A percentile compares a stretch with the other conserved stretches of the same genome.
Evolutionary conservation across 352 stramenopile genomes (phyloP).

Genomic region (Pythium pyrilobum): DNA sequence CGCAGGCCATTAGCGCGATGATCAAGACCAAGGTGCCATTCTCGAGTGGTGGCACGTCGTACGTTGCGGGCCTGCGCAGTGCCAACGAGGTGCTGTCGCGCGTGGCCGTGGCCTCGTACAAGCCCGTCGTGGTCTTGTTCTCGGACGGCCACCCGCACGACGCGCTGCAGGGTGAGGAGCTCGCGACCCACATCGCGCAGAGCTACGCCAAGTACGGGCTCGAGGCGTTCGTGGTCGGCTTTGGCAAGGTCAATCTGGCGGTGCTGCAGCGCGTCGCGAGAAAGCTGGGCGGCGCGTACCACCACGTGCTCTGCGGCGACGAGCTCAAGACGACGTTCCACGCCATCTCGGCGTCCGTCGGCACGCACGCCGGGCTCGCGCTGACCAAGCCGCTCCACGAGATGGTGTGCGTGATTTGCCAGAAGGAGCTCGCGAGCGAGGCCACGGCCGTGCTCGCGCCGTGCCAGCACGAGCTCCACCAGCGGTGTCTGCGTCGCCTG

Average conservation of each 20-base stretch:
- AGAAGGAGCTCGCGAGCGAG: conserved; percentile 43
- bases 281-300: conserved; percentile 54
- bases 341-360: conserved; percentile 70
- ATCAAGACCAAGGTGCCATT: conserved; percentile 22
- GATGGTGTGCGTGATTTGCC: conserved; percentile 53
- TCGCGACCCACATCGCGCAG: conserved; percentile 47
- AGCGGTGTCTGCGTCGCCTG: conserved; percentile 23
- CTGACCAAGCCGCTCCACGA: conserved; percentile 58
- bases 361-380: conserved; percentile 46
- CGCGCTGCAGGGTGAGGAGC: conserved; percentile 30
- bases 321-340: conserved; percentile 73
- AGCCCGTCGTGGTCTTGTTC: conserved; percentile 74
- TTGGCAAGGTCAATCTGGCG: conserved; percentile 54
- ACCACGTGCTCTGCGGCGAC: conserved; percentile 50
- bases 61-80: conserved; percentile 37
- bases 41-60: conserved; percentile 47
- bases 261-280: conserved; percentile 50
- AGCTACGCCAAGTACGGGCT: conserved; percentile 60
- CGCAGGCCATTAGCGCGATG: conserved; percentile 43
- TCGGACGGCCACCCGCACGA: conserved; percentile 63
- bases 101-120: conserved; percentile 47
- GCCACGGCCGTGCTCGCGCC: conserved; percentile 35
- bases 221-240: conserved; percentile 62
- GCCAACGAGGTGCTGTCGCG: conserved; percentile 71
- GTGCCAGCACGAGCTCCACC: conserved; percentile 54